phyloP scores from a whole-genome alignment of 2,329 filamentous ascomycete species.

The Daldinia eschscholtzii region DNA sequence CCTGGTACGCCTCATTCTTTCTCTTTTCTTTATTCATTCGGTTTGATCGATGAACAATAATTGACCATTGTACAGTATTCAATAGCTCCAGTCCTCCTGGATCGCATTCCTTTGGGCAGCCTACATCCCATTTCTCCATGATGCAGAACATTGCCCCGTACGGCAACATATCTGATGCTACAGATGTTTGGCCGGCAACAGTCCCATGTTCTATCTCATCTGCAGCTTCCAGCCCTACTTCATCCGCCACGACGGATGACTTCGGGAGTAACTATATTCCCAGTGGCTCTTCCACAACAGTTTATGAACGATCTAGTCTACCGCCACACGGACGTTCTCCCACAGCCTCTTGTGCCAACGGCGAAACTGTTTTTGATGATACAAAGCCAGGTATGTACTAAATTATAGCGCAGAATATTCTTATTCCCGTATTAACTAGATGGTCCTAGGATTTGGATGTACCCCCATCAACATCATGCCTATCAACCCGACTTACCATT shows the following conservation, averaged over 20 bases:
- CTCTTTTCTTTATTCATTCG: no score
- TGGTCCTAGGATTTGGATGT: conserved; percentile 52
- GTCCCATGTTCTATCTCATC: conserved; percentile 61
- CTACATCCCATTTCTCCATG: conserved; percentile 59
- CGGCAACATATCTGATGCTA: conserved; percentile 57
- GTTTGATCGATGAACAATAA: background rate
- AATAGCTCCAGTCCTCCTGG: conserved; percentile 58
- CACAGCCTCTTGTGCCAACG: conserved; percentile 49
- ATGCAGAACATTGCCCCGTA: conserved; percentile 60
- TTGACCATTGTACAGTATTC: conserved; percentile 44
- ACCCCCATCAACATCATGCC: conserved; percentile 51
- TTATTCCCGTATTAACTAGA: conserved; percentile 45
- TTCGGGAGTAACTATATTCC: conserved; percentile 63
- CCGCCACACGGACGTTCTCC: conserved; percentile 51
- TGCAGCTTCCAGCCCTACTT: conserved; percentile 65
- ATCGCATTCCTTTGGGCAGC: conserved; percentile 59
- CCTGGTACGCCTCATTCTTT: conserved; percentile 41
- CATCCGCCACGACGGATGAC: conserved; percentile 62
- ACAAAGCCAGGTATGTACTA: conserved; percentile 52
- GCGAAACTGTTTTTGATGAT: conserved; percentile 54
- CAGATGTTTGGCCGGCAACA: conserved; percentile 61
- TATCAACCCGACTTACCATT: conserved; percentile 52
- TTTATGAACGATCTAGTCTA: conserved; percentile 55
- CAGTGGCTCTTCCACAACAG: conserved; percentile 61
- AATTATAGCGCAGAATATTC: background rate